Evolutionary conservation across 2,329 filamentous ascomycete genomes (phyloP).

Genomic region (Byssothecium circinans): DNA sequence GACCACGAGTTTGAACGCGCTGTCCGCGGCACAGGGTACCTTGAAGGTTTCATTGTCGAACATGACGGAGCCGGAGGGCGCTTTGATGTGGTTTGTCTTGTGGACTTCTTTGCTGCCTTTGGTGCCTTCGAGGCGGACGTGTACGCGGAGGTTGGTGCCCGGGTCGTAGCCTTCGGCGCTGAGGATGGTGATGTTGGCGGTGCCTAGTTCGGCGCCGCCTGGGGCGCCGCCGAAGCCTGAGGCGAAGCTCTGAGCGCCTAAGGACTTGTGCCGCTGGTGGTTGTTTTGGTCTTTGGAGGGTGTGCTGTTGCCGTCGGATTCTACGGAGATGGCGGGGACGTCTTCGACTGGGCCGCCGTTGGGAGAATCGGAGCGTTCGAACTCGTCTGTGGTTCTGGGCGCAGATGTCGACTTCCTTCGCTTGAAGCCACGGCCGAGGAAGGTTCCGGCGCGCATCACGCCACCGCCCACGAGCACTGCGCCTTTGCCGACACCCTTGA

Average conservation of each 20-base stretch:
- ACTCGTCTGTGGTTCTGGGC: slow-evolving; percentile 40
- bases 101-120: slow-evolving; percentile 75
- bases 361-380: slow-evolving; percentile 49
- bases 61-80: slow-evolving; percentile 61
- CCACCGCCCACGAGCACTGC: slow-evolving; percentile 71
- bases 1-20: slow-evolving; percentile 82
- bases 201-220: slow-evolving; percentile 65
- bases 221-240: slow-evolving; percentile 42
- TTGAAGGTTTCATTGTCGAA: slow-evolving; percentile 72
- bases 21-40: slow-evolving; percentile 74
- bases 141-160: slow-evolving; percentile 76
- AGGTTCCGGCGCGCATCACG: slow-evolving; percentile 86
- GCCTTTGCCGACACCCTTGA: slow-evolving; percentile 85
- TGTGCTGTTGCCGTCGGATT: slow-evolving; percentile 21
- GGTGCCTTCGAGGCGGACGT: slow-evolving; percentile 66
- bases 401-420: slow-evolving; percentile 63
- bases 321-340: slow-evolving; percentile 35
- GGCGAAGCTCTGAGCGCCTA: slow-evolving; percentile 46
- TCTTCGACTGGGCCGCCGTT: slow-evolving; percentile 34
- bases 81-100: slow-evolving; percentile 91
- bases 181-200: slow-evolving; percentile 77
- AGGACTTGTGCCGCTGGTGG: slow-evolving; percentile 40
- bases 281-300: slow-evolving; percentile 12
- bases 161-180: slow-evolving; percentile 77
- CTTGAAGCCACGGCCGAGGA: slow-evolving; percentile 83